Evolutionary conservation across 495 filamentous ascomycete genomes (phyloP).

Genomic region (Neurospora sp.): DNA sequence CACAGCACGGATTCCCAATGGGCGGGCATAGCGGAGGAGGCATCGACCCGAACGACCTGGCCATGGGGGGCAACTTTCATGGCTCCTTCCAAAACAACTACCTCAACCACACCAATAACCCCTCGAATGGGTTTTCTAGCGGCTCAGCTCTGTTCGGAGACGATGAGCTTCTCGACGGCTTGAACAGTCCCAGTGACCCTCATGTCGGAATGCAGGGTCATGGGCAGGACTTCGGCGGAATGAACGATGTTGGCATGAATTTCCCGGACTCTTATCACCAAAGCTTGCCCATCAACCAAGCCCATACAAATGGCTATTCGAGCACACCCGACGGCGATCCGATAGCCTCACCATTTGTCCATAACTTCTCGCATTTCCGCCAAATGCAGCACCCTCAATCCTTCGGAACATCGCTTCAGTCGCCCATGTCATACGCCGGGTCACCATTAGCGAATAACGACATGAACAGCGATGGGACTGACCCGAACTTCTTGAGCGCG

Average conservation of each 20-base stretch:
- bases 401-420: conserved; percentile 41
- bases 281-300: conserved; percentile 37
- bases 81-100: conserved; percentile 32
- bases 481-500: conserved; percentile 45
- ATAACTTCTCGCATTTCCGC: conserved; percentile 63
- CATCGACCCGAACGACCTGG: conserved; percentile 81
- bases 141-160: conserved; percentile 48
- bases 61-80: conserved; percentile 45
- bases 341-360: conserved; percentile 76
- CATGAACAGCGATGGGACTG: conserved; percentile 42
- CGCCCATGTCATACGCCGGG: conserved; percentile 39
- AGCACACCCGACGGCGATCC: conserved; percentile 80
- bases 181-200: conserved; percentile 38
- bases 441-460: conserved; percentile 44
- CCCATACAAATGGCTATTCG: conserved; percentile 64
- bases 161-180: conserved; percentile 54
- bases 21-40: conserved; percentile 48
- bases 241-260: conserved; percentile 39
- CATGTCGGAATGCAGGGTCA: conserved; percentile 37
- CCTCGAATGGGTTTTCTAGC: conserved; percentile 27
- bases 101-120: conserved; percentile 23
- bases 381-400: conserved; percentile 48
- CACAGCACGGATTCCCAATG: conserved; percentile 59
- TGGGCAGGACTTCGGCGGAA: conserved; percentile 35
- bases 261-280: conserved; percentile 31